Percentiles rank a stretch among this genome's conserved stretches.
Evolutionary conservation across 2,329 filamentous ascomycete species (phyloP).

Genomic region (Dactylellina parvicollis): DNA sequence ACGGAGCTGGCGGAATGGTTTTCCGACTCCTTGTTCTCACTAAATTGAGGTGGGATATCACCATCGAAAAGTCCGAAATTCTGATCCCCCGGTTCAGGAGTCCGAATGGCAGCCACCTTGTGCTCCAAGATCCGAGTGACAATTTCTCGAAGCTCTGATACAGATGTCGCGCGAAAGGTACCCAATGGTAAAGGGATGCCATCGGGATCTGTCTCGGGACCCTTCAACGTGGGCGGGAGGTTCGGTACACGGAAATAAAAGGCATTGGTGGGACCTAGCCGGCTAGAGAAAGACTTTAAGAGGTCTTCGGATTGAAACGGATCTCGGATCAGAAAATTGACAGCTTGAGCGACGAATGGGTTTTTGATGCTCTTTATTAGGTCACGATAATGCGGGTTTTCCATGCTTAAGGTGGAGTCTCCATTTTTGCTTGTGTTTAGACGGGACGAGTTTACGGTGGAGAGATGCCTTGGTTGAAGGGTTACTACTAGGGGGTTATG

Average conservation of each 20-base stretch:
- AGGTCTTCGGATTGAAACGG: not conserved
- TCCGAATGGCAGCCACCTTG: not conserved
- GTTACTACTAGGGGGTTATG: not conserved
- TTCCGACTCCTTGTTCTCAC: not conserved
- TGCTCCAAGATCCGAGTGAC: slow-evolving; percentile 23
- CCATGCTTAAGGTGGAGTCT: not conserved
- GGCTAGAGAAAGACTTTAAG: too few species aligned
- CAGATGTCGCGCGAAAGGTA: slow-evolving; percentile 22
- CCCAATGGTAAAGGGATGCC: slow-evolving; percentile 45
- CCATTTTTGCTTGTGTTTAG: not conserved
- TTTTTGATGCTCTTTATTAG: slow-evolving; percentile 45
- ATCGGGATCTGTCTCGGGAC: slow-evolving; percentile 19
- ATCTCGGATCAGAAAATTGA: slow-evolving; percentile 19
- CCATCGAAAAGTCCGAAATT: not conserved
- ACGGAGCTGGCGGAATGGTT: not conserved
- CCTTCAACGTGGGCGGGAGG: slow-evolving; percentile 25
- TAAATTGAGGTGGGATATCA: not conserved
- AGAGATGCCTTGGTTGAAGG: slow-evolving; percentile 1
- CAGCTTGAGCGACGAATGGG: slow-evolving; percentile 6
- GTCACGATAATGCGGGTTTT: slow-evolving; percentile 28
- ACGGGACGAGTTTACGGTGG: not conserved
- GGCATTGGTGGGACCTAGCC: not conserved
- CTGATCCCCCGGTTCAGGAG: not conserved
- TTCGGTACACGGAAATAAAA: slow-evolving; percentile 35
- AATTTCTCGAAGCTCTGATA: slow-evolving; percentile 25